Base-by-base conservation (phyloP, 169 alveolate species). In the Theileria parva region DNA sequence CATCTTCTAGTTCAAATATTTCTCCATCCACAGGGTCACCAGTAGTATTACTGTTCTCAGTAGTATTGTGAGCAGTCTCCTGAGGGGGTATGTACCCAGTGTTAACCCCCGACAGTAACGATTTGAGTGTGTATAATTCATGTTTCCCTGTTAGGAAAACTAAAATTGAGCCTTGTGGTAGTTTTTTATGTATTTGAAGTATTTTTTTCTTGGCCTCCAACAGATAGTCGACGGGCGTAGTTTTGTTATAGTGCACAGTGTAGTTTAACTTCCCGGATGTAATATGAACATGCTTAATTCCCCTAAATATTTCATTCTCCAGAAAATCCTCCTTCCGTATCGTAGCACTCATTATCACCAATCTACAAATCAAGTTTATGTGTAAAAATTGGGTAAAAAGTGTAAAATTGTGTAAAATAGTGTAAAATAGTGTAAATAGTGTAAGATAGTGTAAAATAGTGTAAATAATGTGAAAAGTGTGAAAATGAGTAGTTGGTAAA, bases 281-380 rank as follows among this genome's bases (percentile, higher is more conserved):
- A 11, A 88, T 81, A 61, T 91, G 91, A 27, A 78, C 66, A 63
- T 74, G 85, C 17, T 60, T 55, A n/a, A 89, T 66, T n/a, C 74
- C 59, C 63, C 76, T 64, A 63, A 88, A 91, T 17, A 88, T 74
- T 51, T 86, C 65, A 64, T 84, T 66, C 34, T 80, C 86, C 79
- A 88, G 69, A 80, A 91, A 79, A 39, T 80, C 88, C 32, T 74
- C 92, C n/a, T 79, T 92, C 48, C 85, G 57, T 50, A 91, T 86
- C 9, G 99, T 98, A n/a, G 99, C 99, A 50, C 99, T 94, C 99
- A 98, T 98, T 61, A 98, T 97, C 59, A 98, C 95, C 89, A 98
- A 87, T 83, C 98, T 95, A 73, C n/a, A 37, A 13, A 7, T 32
- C 21, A 50, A 17, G 13, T 50, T 50, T 50, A 50, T 50, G 59